A percentile compares a stretch with the other conserved stretches of the same genome.
Conservation (phyloP, 345 rosid species). For the Firmiana major region DNA sequence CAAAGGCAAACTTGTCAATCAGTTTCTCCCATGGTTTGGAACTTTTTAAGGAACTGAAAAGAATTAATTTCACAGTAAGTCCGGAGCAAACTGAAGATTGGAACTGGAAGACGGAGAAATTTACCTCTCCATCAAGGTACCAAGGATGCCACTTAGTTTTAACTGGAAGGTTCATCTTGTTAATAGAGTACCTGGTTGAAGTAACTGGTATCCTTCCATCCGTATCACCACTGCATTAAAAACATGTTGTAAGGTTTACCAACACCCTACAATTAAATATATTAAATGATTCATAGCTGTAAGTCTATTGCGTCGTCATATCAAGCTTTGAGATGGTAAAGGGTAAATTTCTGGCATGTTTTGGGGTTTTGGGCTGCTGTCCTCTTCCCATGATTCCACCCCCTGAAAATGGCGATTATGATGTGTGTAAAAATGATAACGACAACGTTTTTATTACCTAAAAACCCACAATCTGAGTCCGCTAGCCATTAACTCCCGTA, state of each 20-base stretch:
- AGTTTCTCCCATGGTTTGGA: not conserved
- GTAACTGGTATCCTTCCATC: constrained; percentile 88
- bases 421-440: not conserved
- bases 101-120: not conserved
- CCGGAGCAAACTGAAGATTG: not conserved
- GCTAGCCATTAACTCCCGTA: constrained; percentile 46
- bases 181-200: constrained; percentile 67
- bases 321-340: not conserved
- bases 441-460: constrained; percentile 30
- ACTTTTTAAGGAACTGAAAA: not conserved
- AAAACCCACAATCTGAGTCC: constrained; percentile 73
- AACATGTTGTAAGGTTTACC: not conserved
- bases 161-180: constrained; percentile 47
- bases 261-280: not conserved
- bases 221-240: constrained; percentile 66
- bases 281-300: not conserved
- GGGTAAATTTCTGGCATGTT: no score
- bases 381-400: not conserved
- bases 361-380: not conserved
- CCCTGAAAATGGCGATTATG: not conserved
- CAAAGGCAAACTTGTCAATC: not conserved
- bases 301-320: not conserved
- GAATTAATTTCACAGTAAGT: not conserved
- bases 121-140: constrained; percentile 59
- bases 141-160: constrained; percentile 82